phyloP scores from a whole-genome alignment of 2,329 filamentous ascomycete species.

The Xylariomycetidae sp. region DNA sequence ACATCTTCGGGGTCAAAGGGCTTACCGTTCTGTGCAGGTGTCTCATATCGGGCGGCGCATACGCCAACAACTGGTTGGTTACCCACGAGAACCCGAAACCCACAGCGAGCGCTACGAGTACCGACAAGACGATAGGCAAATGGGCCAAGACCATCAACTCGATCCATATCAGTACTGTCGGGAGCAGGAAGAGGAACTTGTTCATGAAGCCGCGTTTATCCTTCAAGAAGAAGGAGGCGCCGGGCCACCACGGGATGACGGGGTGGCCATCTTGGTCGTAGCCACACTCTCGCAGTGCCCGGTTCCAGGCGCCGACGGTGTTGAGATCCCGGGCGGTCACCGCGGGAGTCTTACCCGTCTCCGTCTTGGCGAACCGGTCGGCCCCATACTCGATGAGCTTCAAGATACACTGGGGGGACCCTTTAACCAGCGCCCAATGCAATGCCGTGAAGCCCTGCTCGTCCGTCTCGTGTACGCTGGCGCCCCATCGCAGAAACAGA shows the following conservation, averaged over 20 bases:
- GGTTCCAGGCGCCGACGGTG: conserved; percentile 73
- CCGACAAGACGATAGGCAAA: conserved; percentile 65
- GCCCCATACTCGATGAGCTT: conserved; percentile 94
- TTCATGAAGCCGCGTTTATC: conserved; percentile 73
- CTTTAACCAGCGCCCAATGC: conserved; percentile 95
- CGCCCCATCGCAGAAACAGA: conserved; percentile 88
- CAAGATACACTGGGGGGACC: conserved; percentile 79
- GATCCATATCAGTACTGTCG: conserved; percentile 68
- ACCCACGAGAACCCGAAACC: conserved; percentile 70
- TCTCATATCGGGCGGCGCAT: conserved; percentile 82
- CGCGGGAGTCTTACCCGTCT: conserved; percentile 83
- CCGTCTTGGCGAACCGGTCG: conserved; percentile 85
- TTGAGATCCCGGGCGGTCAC: conserved; percentile 87
- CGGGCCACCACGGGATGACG: conserved; percentile 63
- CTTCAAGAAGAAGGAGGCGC: conserved; percentile 65
- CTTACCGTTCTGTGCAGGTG: conserved; percentile 81
- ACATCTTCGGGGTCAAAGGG: conserved; percentile 8
- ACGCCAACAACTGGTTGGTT: conserved; percentile 71
- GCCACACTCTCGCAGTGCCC: conserved; percentile 75
- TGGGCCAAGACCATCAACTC: conserved; percentile 67
- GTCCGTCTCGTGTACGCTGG: conserved; percentile 83
- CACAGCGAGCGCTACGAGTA: conserved; percentile 64
- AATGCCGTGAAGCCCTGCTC: conserved; percentile 91
- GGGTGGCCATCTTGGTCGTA: conserved; percentile 74
- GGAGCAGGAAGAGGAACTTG: conserved; percentile 86